Evolutionary conservation across 257 asterid species (phyloP), one percentile per base, ranked within the genome.

Genomic region (Nicotiana undulata): DNA sequence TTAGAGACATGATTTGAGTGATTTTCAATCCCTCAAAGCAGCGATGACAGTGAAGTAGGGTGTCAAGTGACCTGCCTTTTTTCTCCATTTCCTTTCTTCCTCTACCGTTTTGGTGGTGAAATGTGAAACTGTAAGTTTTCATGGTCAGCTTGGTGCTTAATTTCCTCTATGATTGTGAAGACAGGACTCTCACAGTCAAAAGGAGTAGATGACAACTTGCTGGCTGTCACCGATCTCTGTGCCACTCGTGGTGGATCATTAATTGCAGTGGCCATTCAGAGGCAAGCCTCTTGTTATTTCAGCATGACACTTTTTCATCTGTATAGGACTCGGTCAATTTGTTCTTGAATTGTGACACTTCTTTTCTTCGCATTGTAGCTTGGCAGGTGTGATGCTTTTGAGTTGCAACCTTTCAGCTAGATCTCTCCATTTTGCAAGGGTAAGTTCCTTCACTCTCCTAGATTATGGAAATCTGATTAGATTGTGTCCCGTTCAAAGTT

Each of bases 191-290:
- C 60, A 79, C 76, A 86, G 84, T 88, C 91, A 82, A 81, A 85
- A 72, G 89, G 77, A 68, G 86, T 89, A 85, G 92, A 85, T 34
- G 92, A 88, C 80, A 76, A 81, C 20, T 79, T 83, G 83, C 90
- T 90, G 60, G 94, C 97, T 17, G 86, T 95, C 34, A 94, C 97
- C 13, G 97, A 90, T 88, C 85, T 96, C 28, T 90, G 92, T 77
- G 81, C 92, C 67, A 86, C 90, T 56, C 84, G 86, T 64, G 91
- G 88, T 86, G 93, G 97, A 64, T 89, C 97, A 8, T 70, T 91
- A 52, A 76, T 93, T 74, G 97, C 94, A 37, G 99, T 90, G 34
- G 93, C 96, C 68, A 81, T 92, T 79, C 97, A 96, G 87, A 89
- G 95, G 99, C 77, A 86, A 80, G 80, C 58, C 75, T 82, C 82